Conservation (phyloP, 2,329 filamentous ascomycete species). For the Hysterium pulicare region DNA sequence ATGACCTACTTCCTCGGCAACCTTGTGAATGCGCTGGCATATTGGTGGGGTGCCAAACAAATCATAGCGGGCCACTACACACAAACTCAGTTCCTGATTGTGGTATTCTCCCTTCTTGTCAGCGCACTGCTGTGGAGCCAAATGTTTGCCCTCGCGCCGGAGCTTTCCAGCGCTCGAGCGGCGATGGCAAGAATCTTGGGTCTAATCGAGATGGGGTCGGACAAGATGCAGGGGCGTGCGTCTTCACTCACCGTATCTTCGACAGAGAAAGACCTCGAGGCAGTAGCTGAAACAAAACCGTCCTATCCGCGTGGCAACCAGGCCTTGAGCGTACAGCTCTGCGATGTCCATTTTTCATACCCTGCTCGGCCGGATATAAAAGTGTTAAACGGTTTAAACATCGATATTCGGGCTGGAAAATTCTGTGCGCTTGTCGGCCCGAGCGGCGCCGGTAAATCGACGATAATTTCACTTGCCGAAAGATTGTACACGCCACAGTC, state of each 20-base stretch:
- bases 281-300: not conserved
- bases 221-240: not conserved
- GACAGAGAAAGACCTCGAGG: not conserved
- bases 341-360: constrained; percentile 59
- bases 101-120: constrained; percentile 67
- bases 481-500: constrained; percentile 48
- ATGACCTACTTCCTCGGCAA: constrained; percentile 60
- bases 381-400: constrained; percentile 52
- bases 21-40: constrained; percentile 70
- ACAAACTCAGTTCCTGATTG: constrained; percentile 69
- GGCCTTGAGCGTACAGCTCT: constrained; percentile 46
- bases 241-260: not conserved
- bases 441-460: constrained; percentile 61
- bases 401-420: constrained; percentile 53
- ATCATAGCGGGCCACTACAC: constrained; percentile 65
- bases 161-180: constrained; percentile 64
- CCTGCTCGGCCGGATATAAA: constrained; percentile 54
- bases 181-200: constrained; percentile 36
- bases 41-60: constrained; percentile 75
- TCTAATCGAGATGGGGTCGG: not conserved
- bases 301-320: not conserved
- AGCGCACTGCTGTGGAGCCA: constrained; percentile 71
- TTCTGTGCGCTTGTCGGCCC: constrained; percentile 61
- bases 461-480: constrained; percentile 50
- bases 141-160: constrained; percentile 71